Evolutionary conservation across 2,329 filamentous ascomycete species (phyloP), one percentile per base, ranked within the genome.

Genomic region (Cadophora malorum): DNA sequence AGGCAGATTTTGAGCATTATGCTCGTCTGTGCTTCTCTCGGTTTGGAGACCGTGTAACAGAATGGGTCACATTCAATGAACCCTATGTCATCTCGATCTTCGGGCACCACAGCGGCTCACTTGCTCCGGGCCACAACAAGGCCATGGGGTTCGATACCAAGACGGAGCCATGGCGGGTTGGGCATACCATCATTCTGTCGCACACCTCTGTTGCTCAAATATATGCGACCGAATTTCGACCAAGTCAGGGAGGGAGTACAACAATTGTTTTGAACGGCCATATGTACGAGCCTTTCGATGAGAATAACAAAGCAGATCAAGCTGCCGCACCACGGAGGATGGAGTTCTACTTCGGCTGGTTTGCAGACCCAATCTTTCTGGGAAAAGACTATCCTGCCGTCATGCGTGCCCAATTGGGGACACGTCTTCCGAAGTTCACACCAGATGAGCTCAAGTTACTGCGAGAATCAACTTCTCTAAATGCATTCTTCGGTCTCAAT

Each of bases 11-110:
- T 70, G 75, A 80, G 21, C 72, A 79, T 21, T 83, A 81, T 68
- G 80, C 81, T 8, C 72, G 73, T 12, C 72, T 82, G 28, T 78
- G 78, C 61, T 80, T 80, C 67, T 71, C 72, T 6, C 74, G 78
- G 5, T 82, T 78, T 41, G 79, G 79, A 56, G 76, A 80, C 49
- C 77, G 79, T 59, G 79, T 81, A 7, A 75, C 76, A 21, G 68
- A 78, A 28, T 80, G 80, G 80, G 79, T 81, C 69, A 82, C 80
- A 0, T 68, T 81, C 45, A 82, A 82, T 67, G 81, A 82, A 69
- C 80, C 80, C 6, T 75, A 72, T 63, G 74, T 75, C 53, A 70
- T 75, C 16, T 72, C 74, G 10, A 72, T 75, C 25, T 75, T 72
- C 60, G 69, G 62, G 23, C 66, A 71, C 62, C 73, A 69, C 16